Percentiles rank a stretch among this genome's conserved stretches.
phyloP scores from a whole-genome alignment of 192 early-diverging fungal genomes.

The Phlyctochytrium planicorne region DNA sequence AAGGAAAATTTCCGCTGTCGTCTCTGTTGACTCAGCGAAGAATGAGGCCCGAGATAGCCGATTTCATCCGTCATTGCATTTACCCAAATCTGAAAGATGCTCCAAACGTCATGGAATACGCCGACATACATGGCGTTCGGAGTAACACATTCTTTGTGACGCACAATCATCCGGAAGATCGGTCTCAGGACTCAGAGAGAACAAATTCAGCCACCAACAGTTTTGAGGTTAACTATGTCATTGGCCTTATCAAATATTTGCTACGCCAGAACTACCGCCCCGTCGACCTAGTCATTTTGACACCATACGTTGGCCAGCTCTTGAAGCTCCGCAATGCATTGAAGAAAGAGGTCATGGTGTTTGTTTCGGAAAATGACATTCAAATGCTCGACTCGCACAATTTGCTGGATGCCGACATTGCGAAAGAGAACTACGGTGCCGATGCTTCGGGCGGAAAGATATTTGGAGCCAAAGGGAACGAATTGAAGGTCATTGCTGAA shows the following conservation, averaged over 20 bases:
- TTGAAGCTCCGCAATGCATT: slow-evolving; percentile 16
- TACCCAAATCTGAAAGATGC: slow-evolving; percentile 34
- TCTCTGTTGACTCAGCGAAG: slow-evolving; percentile 28
- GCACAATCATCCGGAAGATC: slow-evolving; percentile 30
- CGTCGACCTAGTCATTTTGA: slow-evolving; percentile 33
- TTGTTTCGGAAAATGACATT: slow-evolving; percentile 27
- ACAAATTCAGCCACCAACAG: slow-evolving; percentile 25
- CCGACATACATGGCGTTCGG: slow-evolving; percentile 28
- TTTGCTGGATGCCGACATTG: background rate
- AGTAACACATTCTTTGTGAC: slow-evolving; percentile 32
- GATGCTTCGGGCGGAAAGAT: background rate
- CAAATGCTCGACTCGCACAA: slow-evolving; percentile 1
- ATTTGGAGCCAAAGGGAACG: slow-evolving; percentile 7
- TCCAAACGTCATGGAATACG: slow-evolving; percentile 7
- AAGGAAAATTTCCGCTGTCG: slow-evolving; percentile 17
- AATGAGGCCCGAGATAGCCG: slow-evolving; percentile 38
- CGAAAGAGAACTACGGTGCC: background rate
- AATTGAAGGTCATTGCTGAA: slow-evolving; percentile 17
- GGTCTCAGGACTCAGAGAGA: too few species aligned
- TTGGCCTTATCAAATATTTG: slow-evolving; percentile 32
- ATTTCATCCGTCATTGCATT: slow-evolving; percentile 22
- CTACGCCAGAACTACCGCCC: slow-evolving; percentile 33
- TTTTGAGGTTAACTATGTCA: slow-evolving; percentile 30
- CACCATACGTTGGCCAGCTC: slow-evolving; percentile 44
- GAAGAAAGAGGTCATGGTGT: slow-evolving; percentile 9